phyloP scores from a whole-genome alignment of 2,329 filamentous ascomycete species.

The Chrysoporthe cubensis region DNA sequence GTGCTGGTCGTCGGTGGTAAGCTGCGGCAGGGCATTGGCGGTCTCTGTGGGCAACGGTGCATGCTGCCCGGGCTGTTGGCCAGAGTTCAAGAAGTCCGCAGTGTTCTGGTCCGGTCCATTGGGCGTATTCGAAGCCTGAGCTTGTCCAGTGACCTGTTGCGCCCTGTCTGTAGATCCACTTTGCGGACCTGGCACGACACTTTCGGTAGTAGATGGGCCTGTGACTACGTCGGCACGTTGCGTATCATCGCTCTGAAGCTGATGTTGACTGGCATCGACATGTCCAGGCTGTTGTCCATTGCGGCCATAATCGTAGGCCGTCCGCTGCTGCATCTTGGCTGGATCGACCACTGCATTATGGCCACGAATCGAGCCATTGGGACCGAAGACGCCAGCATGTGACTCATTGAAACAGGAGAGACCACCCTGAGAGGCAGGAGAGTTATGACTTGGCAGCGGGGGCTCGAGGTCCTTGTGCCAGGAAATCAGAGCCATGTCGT shows the following conservation, averaged over 20 bases:
- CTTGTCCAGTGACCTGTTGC: background rate
- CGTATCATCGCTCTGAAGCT: slow-evolving; percentile 22
- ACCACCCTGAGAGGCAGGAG: slow-evolving; percentile 48
- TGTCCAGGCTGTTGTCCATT: slow-evolving; percentile 25
- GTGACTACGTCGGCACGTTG: slow-evolving; percentile 30
- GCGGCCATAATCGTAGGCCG: slow-evolving; percentile 27
- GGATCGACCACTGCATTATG: slow-evolving; percentile 37
- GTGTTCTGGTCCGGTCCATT: slow-evolving; percentile 31
- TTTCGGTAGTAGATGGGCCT: slow-evolving; percentile 33
- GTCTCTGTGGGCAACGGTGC: slow-evolving; percentile 8
- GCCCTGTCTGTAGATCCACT: background rate
- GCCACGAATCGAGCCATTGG: slow-evolving; percentile 37
- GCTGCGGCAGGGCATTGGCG: slow-evolving; percentile 49
- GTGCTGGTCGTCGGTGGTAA: slow-evolving; percentile 61
- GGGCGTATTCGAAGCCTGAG: slow-evolving; percentile 15
- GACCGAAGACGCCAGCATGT: slow-evolving; percentile 35
- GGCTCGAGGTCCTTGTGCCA: slow-evolving; percentile 69
- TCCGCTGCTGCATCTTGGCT: slow-evolving; percentile 30
- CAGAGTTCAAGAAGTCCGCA: slow-evolving; percentile 34
- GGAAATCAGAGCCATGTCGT: slow-evolving; percentile 73
- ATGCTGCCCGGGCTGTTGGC: slow-evolving; percentile 29
- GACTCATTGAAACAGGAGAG: slow-evolving; percentile 34
- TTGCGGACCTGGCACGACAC: slow-evolving; percentile 26
- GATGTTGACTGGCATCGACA: slow-evolving; percentile 20
- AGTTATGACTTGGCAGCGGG: slow-evolving; percentile 58